Percentiles rank a stretch among this genome's conserved stretches.
phyloP scores from a whole-genome alignment of 2,329 filamentous ascomycete genomes.

The Ramularia collo-cygni region DNA sequence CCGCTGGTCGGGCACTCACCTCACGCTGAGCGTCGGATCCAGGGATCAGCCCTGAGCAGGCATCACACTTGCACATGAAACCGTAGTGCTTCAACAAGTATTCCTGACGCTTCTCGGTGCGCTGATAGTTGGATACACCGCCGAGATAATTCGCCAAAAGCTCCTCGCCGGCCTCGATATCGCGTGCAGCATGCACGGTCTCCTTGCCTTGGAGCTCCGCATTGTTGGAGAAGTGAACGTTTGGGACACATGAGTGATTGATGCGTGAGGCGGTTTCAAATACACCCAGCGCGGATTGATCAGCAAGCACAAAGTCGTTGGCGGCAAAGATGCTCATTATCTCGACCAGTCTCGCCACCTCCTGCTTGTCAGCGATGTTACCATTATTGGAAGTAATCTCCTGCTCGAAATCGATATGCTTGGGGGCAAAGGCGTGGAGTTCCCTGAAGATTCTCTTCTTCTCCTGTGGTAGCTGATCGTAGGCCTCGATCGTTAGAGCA shows the following conservation, averaged over 20 bases:
- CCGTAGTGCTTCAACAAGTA: slow-evolving; percentile 18
- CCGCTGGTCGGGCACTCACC: slow-evolving; percentile 1
- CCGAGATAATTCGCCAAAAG: slow-evolving; percentile 20
- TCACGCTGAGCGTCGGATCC: slow-evolving; percentile 16
- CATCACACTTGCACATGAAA: slow-evolving; percentile 25
- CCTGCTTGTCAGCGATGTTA: slow-evolving; percentile 5
- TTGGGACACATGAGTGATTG: slow-evolving; percentile 23
- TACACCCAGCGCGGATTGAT: slow-evolving; percentile 10
- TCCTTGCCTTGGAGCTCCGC: slow-evolving; percentile 5
- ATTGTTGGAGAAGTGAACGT: slow-evolving; percentile 16
- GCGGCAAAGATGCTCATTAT: slow-evolving; percentile 23
- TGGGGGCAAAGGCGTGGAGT: slow-evolving; percentile 14
- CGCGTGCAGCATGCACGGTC: slow-evolving; percentile 24
- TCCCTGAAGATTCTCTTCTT: slow-evolving; percentile 16
- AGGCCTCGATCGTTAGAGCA: slow-evolving; percentile 13
- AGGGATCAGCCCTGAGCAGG: slow-evolving; percentile 19
- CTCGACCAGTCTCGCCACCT: slow-evolving; percentile 13
- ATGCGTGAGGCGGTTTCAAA: slow-evolving; percentile 14
- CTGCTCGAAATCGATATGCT: slow-evolving; percentile 16
- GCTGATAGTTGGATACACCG: slow-evolving; percentile 5
- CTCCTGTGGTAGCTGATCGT: slow-evolving; percentile 13
- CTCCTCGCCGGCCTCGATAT: slow-evolving; percentile 27
- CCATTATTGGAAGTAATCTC: slow-evolving; percentile 6
- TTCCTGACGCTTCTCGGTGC: slow-evolving; percentile 14
- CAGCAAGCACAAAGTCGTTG: slow-evolving; percentile 19